Conservation (phyloP, 495 filamentous ascomycete genomes). For the Aspergillus campestris region DNA sequence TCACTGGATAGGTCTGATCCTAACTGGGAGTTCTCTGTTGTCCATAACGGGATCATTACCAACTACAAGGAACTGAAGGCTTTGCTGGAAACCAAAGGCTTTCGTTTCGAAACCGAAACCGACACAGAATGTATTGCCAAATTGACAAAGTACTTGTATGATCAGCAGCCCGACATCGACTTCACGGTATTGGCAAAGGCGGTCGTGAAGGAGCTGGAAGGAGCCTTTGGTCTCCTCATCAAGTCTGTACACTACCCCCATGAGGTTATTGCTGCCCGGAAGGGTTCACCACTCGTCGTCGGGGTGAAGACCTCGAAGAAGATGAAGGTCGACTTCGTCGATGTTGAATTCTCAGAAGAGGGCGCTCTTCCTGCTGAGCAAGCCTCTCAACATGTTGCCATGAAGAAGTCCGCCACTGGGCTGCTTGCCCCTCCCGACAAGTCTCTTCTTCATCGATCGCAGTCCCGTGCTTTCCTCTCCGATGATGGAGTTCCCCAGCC, state of each 20-base stretch:
- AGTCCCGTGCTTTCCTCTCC: slow-evolving; percentile 96
- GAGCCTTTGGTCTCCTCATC: slow-evolving; percentile 90
- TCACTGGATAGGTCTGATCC: slow-evolving; percentile 54
- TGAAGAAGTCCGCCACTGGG: slow-evolving; percentile 81
- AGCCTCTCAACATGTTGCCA: slow-evolving; percentile 90
- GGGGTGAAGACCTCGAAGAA: slow-evolving; percentile 92
- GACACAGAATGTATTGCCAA: slow-evolving; percentile 99
- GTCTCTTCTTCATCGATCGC: slow-evolving; percentile 92
- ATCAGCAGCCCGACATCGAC: slow-evolving; percentile 87
- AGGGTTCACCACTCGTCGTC: slow-evolving; percentile 93
- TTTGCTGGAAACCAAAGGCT: slow-evolving; percentile 86
- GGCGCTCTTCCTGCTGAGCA: slow-evolving; percentile 82
- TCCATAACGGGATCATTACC: slow-evolving; percentile 99
- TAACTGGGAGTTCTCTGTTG: slow-evolving; percentile 90
- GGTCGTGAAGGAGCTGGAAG: slow-evolving; percentile 95
- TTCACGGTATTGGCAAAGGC: slow-evolving; percentile 95
- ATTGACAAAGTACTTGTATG: slow-evolving; percentile 95
- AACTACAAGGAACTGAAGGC: slow-evolving; percentile 99
- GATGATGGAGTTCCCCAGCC: slow-evolving; percentile 96
- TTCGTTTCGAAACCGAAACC: slow-evolving; percentile 97
- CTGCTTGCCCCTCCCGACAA: slow-evolving; percentile 89
- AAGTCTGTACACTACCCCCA: slow-evolving; percentile 98
- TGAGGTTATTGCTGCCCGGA: slow-evolving; percentile 94
- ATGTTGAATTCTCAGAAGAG: slow-evolving; percentile 92
- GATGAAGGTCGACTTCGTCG: slow-evolving; percentile 99